Base-by-base conservation (phyloP, 352 stramenopile species). In the Pythium brachiatum region DNA sequence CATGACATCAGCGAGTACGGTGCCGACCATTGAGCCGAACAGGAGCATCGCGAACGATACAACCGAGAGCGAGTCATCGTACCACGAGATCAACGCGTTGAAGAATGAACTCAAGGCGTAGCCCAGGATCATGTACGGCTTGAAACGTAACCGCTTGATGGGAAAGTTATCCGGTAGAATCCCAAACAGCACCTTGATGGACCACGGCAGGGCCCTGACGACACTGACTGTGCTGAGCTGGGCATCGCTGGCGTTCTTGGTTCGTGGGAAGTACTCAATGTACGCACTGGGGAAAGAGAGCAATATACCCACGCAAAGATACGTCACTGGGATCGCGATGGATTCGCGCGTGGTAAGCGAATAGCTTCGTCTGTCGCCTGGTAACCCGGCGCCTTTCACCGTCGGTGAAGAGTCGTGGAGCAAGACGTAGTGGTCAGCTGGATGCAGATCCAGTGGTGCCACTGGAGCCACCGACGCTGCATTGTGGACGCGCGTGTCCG, bases 1-100 rank as follows among this genome's bases (percentile, higher is more conserved):
- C 83, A 94, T 94, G 52, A 94, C 85, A 65, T 94, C 85, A 7
- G 81, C 78, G 75, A 94, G 89, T 21, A 92, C 84, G 25, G 90
- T 83, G 11, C 83, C 85, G 23, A 89, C 62, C 64, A 88, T 92
- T 12, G 81, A 69, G 38, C 81, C 81, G 15, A 89, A 70, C 29
- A 93, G 72, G 41, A 92, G 72, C 48, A 89, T 61, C 29, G 83
- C 81, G 68, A 94, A 94, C 0, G 76, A 73, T 18, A 81, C 69
- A 31, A 92, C 72, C 0, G 74, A 73, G 38, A 91, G 70, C 31
- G 72, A 61, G 7, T 84, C 60, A 0, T 60, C 67, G 26, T 68
- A 65, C 47, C 70, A 62, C 8, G 70, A 66, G 44, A 94, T 63
- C 29, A 83, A 18, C 1, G 79, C 47, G 62, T 91, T 66, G 63